Evolutionary conservation across 1,284 basidiomycete species (phyloP).

Genomic region (Pseudozyma hubeiensis): DNA sequence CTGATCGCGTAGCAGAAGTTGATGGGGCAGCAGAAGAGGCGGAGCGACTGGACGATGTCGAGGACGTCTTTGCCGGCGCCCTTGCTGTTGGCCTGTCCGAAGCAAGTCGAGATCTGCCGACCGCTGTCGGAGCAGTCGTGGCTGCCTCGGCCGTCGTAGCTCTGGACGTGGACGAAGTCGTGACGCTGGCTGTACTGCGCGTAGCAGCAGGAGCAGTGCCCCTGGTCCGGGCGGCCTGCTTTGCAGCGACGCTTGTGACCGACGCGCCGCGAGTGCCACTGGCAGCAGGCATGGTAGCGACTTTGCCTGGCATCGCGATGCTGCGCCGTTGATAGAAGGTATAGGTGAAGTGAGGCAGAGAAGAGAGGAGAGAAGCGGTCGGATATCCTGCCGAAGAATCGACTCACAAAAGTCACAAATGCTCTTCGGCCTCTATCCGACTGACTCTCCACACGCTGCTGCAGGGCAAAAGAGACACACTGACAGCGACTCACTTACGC

Average conservation of each 20-base stretch:
- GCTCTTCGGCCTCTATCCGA: neutral
- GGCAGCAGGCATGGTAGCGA: slow-evolving; percentile 19
- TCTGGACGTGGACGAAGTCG: neutral
- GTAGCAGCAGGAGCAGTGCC: slow-evolving; percentile 5
- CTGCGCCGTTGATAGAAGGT: neutral
- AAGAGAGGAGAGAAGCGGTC: neutral
- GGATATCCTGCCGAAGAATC: neutral
- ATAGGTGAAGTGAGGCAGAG: neutral
- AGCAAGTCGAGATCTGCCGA: slow-evolving; percentile 11
- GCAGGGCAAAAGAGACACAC: neutral
- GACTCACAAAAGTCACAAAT: neutral
- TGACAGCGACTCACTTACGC: slow-evolving; percentile 11
- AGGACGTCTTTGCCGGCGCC: slow-evolving; percentile 8
- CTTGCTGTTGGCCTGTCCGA: slow-evolving; percentile 1
- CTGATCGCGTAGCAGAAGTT: slow-evolving; percentile 17
- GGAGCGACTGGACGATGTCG: slow-evolving; percentile 21
- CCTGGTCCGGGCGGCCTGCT: slow-evolving; percentile 13
- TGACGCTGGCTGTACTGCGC: slow-evolving; percentile 1
- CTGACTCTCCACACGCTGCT: slow-evolving; percentile 2
- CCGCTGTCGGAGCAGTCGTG: neutral
- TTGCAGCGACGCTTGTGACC: slow-evolving; percentile 1
- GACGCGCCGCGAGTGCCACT: neutral
- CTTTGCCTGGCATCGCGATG: slow-evolving; percentile 26
- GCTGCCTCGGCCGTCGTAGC: neutral
- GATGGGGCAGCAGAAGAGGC: slow-evolving; percentile 7